Evolutionary conservation across 768 basidiomycete genomes (phyloP), one percentile per base, ranked within the genome.

Genomic region (Phaeotremella skinneri): DNA sequence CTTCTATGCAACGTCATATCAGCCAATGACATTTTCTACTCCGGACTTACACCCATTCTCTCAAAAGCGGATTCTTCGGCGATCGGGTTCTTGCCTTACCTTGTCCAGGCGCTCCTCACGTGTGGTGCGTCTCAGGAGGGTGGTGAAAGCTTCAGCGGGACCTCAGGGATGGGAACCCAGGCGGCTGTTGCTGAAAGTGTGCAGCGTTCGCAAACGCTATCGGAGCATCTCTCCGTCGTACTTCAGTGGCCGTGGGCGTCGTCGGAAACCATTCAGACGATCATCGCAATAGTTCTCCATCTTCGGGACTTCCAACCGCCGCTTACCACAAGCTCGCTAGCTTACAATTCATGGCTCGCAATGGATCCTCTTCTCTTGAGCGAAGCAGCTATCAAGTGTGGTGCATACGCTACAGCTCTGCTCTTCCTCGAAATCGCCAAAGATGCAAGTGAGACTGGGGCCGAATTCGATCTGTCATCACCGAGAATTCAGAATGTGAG

Each of bases 351-450:
- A 5, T 98, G 96, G 96, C 81, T 99, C 11, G 79, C 83, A 32
- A 67, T 97, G 42, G 85, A 94, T 63, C 90, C 82, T 68, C 71
- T 82, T 1, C 78, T 90, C 4, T 81, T 98, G 23, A 85, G 87
- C 9, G 79, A 79, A 61, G 87, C 84, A 32, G 89, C 93, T 2
- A 84, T 90, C 55, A 73, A 79, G 32, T 91, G 87, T 58, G 89
- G 88, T 0, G 85, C 89, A 6, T 96, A 89, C 73, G 91, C 91
- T 3, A 93, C 93, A 0, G 88, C 90, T 0, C 80, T 97, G 23
- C 81, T 98, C 26, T 94, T 93, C 72, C 79, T 96, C 31, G 94
- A 98, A 69, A 81, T 94, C 13, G 86, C 85, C 0, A 78, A 79
- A 23, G 73, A 73, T 49, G 86, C 90, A 56, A 79, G 82, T 59